Evolutionary conservation across 169 alveolate genomes (phyloP).

Genomic region (Eimeria falciformis): DNA sequence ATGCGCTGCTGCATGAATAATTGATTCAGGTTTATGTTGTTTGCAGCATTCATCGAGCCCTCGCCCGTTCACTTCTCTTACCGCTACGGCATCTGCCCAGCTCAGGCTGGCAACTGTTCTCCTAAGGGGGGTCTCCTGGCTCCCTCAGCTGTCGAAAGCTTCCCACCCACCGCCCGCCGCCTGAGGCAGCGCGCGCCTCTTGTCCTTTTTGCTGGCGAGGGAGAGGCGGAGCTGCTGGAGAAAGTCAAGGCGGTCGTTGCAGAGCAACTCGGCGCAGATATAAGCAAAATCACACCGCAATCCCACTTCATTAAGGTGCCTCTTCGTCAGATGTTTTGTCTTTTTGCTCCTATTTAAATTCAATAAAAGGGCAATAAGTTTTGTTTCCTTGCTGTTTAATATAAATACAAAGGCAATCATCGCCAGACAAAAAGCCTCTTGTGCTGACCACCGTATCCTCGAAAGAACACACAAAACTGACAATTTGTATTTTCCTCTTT

Average conservation of each 20-base stretch:
- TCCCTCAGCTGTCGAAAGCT: not conserved
- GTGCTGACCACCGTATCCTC: too few relatives aligned
- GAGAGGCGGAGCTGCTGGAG: slow-evolving; percentile 38
- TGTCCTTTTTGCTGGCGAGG: slow-evolving; percentile 33
- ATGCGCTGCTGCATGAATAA: too few relatives aligned
- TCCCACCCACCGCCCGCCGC: not conserved
- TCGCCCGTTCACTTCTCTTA: slow-evolving; percentile 9
- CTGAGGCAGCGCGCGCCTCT: not conserved
- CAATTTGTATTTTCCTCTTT: not conserved
- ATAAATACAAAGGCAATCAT: too few relatives aligned
- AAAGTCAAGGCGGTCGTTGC: slow-evolving; percentile 71
- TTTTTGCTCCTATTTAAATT: too few relatives aligned
- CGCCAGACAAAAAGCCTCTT: too few relatives aligned
- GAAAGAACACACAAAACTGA: too few relatives aligned
- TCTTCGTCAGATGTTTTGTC: too few relatives aligned
- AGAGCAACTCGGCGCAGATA: slow-evolving; percentile 63
- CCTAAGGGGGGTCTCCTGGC: too few relatives aligned
- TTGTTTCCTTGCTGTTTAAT: not conserved
- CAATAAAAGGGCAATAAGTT: too few relatives aligned
- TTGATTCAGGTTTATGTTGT: too few relatives aligned
- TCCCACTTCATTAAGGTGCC: slow-evolving; percentile 38
- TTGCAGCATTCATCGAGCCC: not conserved
- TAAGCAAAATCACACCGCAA: slow-evolving; percentile 6
- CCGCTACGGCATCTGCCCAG: slow-evolving; percentile 28
- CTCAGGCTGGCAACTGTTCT: too few relatives aligned